Percentiles rank a stretch among this genome's conserved stretches.
Evolutionary conservation across 148 eudicot species (phyloP).

Genomic region (Oxyria digyna): DNA sequence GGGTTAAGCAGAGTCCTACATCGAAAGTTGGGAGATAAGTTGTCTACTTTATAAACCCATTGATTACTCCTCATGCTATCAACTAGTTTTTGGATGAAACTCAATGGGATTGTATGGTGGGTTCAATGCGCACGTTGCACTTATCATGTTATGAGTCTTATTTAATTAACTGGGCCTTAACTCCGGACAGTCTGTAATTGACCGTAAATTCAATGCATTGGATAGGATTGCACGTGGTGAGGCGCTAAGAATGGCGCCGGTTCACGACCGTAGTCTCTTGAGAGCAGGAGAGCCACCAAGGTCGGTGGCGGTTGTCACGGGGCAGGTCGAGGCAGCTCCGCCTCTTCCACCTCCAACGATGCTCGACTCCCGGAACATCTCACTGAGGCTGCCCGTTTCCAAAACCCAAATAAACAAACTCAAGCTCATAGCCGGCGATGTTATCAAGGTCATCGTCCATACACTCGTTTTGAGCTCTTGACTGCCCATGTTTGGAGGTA

Average conservation of each 20-base stretch:
- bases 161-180: no score
- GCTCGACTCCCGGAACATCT: background rate
- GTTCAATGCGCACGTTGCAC: no score
- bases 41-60: no score
- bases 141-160: no score
- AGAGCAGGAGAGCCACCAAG: background rate
- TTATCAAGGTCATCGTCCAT: background rate
- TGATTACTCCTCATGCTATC: no score
- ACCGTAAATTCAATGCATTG: background rate
- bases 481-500: conserved; percentile 2
- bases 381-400: background rate
- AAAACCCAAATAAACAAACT: background rate
- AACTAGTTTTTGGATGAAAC: no score
- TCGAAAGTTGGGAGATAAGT: no score
- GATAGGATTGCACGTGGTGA: background rate
- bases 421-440: background rate
- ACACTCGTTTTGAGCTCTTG: background rate
- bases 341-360: background rate
- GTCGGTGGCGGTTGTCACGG: background rate
- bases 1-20: no score
- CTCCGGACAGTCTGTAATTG: background rate
- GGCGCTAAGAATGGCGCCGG: background rate
- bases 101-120: no score
- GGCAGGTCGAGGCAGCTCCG: background rate
- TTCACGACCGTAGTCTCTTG: background rate